Base-by-base conservation (phyloP, 805 yeast genomes). In the Scheffersomyces coipomensis region DNA sequence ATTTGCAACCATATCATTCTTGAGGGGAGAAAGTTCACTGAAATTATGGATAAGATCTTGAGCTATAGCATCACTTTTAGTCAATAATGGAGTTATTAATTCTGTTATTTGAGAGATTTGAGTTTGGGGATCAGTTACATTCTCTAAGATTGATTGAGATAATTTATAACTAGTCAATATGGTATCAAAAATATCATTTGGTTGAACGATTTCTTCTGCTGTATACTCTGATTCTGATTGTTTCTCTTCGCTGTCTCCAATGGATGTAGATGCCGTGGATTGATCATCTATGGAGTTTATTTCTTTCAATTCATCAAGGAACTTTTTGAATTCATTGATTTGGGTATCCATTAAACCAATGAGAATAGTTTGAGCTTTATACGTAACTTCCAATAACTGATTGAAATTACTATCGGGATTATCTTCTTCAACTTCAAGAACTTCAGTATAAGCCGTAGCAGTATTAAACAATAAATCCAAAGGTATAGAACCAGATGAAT, bases 401-500 rank as follows among this genome's bases (percentile, higher is more conserved):
- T 25, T 22, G 33, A 50, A 46, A 19, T 40, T 46, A 5, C 47
- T 27, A 4, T 46, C 47, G 10, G 38, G 37, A 19, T 51, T 46
- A 17, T 55, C 55, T 23, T 58, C 62, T 4, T 51, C 53, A 11
- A 48, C 56, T 38, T 77, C 82, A 27, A 76, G 54, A 8, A 62
- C 62, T 44, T 76, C 80, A 22, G 68, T 66, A 45, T 73, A 73
- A 6, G 71, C 76, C 32, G 76, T 49, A 0, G 71, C 76, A 9
- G 70, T 55, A 45, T 77, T 78, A 52, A 62, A 75, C 22, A 67
- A 53, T 34, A 77, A 56, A 47, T 78, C 83, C 55, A 63, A 54
- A 3, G 73, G 66, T 4, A 51, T 42, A 2, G 24, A 37, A 1
- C 33, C 25, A 1, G 61, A 55, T 7, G 30, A 31, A 3, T 39